A percentile compares a stretch with the other conserved stretches of the same genome.
phyloP scores from a whole-genome alignment of 768 basidiomycete species.

The Mycena pura region DNA sequence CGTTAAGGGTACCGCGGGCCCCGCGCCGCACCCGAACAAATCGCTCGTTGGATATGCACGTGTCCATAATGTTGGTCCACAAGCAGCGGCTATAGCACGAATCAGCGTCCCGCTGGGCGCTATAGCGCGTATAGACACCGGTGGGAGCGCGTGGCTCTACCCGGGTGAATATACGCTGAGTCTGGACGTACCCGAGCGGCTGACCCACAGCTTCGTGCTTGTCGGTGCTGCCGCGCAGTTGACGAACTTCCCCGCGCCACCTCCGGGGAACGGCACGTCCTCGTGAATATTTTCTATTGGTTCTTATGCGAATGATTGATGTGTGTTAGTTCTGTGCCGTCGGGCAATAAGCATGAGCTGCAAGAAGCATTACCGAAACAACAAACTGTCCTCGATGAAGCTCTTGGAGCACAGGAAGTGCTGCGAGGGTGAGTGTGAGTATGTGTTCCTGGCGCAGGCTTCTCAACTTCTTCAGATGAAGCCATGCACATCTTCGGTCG shows the following conservation, averaged over 20 bases:
- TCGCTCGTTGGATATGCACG: slow-evolving; percentile 57
- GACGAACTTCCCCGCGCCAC: slow-evolving; percentile 23
- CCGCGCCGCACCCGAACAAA: slow-evolving; percentile 59
- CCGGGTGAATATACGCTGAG: slow-evolving; percentile 23
- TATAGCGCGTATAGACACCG: slow-evolving; percentile 20
- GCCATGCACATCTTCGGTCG: background rate
- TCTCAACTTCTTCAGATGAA: background rate
- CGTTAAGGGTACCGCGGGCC: slow-evolving; percentile 54
- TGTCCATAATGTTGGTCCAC: slow-evolving; percentile 15
- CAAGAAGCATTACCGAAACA: background rate
- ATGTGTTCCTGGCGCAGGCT: background rate
- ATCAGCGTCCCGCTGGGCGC: slow-evolving; percentile 17
- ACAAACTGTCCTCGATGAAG: background rate
- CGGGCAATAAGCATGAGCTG: slow-evolving; percentile 18
- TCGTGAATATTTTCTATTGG: slow-evolving; percentile 23
- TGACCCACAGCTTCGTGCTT: slow-evolving; percentile 24
- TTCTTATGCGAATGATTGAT: slow-evolving; percentile 20
- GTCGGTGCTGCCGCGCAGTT: slow-evolving; percentile 15
- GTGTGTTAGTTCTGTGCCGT: slow-evolving; percentile 16
- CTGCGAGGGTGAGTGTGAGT: slow-evolving; percentile 19
- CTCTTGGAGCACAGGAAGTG: slow-evolving; percentile 11
- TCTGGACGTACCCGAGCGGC: slow-evolving; percentile 24
- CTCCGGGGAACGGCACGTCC: background rate
- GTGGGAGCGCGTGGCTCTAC: slow-evolving; percentile 22
- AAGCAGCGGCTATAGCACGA: slow-evolving; percentile 9